phyloP scores from a whole-genome alignment of 1,284 basidiomycete species.

The Fomes fomentarius region DNA sequence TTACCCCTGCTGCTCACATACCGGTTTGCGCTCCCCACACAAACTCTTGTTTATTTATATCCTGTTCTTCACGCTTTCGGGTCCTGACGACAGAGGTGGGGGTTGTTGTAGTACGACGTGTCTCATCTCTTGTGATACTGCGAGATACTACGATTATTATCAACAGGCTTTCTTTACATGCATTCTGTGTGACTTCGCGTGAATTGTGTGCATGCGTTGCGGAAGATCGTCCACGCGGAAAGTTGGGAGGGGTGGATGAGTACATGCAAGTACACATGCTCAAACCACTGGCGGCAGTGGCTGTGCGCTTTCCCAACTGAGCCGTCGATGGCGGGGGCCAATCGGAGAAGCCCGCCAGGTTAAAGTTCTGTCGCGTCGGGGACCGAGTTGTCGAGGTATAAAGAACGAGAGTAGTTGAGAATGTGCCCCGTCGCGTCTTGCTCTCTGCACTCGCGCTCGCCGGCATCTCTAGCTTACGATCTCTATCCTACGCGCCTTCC shows the following conservation, averaged over 20 bases:
- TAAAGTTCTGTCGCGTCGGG: slow-evolving; percentile 30
- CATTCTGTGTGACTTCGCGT: background rate
- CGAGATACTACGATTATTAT: background rate
- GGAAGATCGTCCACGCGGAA: too few relatives aligned
- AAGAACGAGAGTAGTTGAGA: slow-evolving; percentile 20
- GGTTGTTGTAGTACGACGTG: background rate
- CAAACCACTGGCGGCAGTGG: background rate
- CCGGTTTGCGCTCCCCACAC: slow-evolving; percentile 14
- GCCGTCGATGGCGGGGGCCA: slow-evolving; percentile 21
- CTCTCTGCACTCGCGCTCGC: slow-evolving; percentile 27
- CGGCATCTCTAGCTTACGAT: slow-evolving; percentile 20
- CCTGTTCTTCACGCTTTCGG: slow-evolving; percentile 5
- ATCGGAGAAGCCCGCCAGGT: slow-evolving; percentile 17
- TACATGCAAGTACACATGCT: background rate
- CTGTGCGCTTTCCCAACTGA: slow-evolving; percentile 4
- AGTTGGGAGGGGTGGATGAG: too few relatives aligned
- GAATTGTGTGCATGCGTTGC: too few relatives aligned
- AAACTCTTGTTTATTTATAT: slow-evolving; percentile 17
- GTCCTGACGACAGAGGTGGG: slow-evolving; percentile 1
- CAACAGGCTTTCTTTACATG: background rate
- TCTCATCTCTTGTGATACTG: background rate
- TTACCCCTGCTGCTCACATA: slow-evolving; percentile 14
- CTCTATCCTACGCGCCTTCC: slow-evolving; percentile 23
- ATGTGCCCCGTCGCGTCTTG: slow-evolving; percentile 27
- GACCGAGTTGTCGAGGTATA: slow-evolving; percentile 22